phyloP scores from a whole-genome alignment of 148 eudicot species.

The Rhododendron williamsianum region DNA sequence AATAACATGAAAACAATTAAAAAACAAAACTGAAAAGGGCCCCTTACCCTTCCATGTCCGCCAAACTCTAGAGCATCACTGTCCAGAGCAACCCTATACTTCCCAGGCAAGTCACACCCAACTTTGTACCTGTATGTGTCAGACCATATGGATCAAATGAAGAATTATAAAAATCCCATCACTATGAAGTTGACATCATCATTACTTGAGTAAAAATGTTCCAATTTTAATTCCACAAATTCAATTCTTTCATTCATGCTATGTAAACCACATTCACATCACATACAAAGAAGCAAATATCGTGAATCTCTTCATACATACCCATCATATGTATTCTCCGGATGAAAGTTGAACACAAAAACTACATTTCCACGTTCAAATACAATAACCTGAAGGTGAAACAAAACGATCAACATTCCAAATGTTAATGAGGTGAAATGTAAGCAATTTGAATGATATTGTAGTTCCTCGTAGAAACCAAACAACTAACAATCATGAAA shows the following conservation, averaged over 20 bases:
- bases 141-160: constrained; percentile 1
- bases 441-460: not conserved
- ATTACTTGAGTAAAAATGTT: not conserved
- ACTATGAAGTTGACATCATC: not conserved
- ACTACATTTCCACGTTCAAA: constrained; percentile 94
- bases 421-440: not conserved
- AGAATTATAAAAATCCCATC: not conserved
- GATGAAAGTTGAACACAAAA: constrained; percentile 95
- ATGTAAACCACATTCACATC: not conserved
- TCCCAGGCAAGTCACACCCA: constrained; percentile 98
- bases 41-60: constrained; percentile 92
- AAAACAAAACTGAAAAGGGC: not conserved
- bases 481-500: not conserved
- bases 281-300: not conserved
- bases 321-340: constrained; percentile 85
- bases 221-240: not conserved
- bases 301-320: constrained; percentile 19
- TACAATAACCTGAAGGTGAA: constrained; percentile 70
- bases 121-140: constrained; percentile 66
- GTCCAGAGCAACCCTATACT: constrained; percentile 90
- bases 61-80: constrained; percentile 95
- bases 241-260: not conserved
- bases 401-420: not conserved
- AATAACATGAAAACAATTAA: not conserved
- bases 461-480: not conserved